Conservation (phyloP, 2,329 filamentous ascomycete genomes). For the Allantophomopsis cytisporea region DNA sequence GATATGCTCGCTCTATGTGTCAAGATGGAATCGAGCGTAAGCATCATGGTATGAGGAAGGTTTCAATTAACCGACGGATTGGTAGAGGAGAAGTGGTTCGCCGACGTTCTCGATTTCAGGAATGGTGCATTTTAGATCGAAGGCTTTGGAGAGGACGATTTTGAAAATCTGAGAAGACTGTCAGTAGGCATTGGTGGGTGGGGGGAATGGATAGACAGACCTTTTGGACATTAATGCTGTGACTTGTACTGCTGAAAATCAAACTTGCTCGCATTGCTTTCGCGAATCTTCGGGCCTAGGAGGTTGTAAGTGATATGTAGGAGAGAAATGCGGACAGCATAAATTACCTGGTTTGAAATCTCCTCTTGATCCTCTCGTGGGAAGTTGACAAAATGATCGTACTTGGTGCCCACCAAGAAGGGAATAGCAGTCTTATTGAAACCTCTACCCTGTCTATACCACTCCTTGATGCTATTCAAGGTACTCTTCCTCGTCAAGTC, state of each 20-base stretch:
- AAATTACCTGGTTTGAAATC: constrained; percentile 78
- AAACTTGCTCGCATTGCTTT: constrained; percentile 96
- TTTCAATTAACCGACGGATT: constrained; percentile 28
- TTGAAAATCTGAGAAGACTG: constrained; percentile 80
- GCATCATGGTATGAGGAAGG: background rate
- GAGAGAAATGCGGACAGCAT: background rate
- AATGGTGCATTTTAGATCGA: constrained; percentile 97
- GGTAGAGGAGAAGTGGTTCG: constrained; percentile 87
- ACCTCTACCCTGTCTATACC: constrained; percentile 92
- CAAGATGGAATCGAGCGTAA: no score
- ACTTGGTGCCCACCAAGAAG: constrained; percentile 93
- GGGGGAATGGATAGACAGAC: constrained; percentile 28
- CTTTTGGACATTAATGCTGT: constrained; percentile 99
- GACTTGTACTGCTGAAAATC: constrained; percentile 97
- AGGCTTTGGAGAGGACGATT: constrained; percentile 96
- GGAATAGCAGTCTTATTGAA: constrained; percentile 99
- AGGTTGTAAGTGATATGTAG: background rate
- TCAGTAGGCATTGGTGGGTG: background rate
- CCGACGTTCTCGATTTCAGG: constrained; percentile 97
- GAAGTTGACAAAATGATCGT: constrained; percentile 99
- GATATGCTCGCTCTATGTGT: no score
- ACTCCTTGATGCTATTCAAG: constrained; percentile 98
- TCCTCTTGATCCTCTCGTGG: constrained; percentile 95
- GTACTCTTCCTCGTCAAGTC: constrained; percentile 97
- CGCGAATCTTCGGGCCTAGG: constrained; percentile 84